Percentiles rank a stretch among this genome's conserved stretches.
phyloP scores from a whole-genome alignment of 2,329 filamentous ascomycete genomes.

The Botrytis medusae region DNA sequence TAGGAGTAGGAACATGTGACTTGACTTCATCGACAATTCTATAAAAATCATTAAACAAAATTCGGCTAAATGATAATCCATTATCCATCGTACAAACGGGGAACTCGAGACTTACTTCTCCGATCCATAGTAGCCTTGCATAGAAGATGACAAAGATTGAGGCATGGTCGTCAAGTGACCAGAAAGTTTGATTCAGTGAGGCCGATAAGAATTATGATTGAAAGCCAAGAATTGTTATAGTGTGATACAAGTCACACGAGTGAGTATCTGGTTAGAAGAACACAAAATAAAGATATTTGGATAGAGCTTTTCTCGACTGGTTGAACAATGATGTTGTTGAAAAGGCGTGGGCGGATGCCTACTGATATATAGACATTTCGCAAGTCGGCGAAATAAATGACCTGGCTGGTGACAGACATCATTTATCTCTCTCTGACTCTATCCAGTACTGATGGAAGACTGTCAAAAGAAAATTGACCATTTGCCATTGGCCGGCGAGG shows the following conservation, averaged over 20 bases:
- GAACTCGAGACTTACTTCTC: slow-evolving; percentile 15
- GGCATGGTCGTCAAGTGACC: slow-evolving; percentile 4
- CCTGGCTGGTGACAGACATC: background rate
- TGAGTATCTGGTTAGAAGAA: background rate
- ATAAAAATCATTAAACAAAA: background rate
- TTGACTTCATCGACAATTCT: background rate
- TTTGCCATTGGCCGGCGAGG: background rate
- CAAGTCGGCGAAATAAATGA: background rate
- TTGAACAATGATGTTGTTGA: background rate
- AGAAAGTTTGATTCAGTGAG: background rate
- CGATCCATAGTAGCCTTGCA: slow-evolving; percentile 19
- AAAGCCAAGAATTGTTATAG: background rate
- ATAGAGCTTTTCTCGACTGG: background rate
- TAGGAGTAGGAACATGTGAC: background rate
- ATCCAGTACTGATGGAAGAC: background rate
- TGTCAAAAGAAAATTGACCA: too few species aligned
- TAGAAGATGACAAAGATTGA: slow-evolving; percentile 20
- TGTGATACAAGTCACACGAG: background rate
- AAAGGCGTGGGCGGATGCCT: background rate
- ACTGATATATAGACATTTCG: slow-evolving; percentile 9
- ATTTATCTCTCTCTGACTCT: background rate
- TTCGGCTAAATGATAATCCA: background rate
- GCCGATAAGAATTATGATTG: background rate
- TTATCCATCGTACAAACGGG: background rate
- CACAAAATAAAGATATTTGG: background rate